Conservation (phyloP, 179 eudicot species). For the Spergularia azorica region DNA sequence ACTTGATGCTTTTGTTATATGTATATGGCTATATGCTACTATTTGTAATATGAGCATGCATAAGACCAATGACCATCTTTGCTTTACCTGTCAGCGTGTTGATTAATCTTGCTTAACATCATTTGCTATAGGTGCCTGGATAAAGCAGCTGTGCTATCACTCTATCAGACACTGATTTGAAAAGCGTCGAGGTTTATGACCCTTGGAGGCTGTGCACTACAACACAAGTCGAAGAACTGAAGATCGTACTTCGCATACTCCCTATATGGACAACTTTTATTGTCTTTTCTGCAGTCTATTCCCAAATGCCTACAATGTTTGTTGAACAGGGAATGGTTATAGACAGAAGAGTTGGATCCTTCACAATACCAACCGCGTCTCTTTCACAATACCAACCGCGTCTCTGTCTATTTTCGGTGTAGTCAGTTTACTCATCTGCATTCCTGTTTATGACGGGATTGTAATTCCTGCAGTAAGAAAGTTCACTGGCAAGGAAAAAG, state of each 20-base stretch:
- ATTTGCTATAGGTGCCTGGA: slow-evolving; percentile 35
- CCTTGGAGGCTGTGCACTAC: slow-evolving; percentile 40
- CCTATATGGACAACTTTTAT: slow-evolving; percentile 50
- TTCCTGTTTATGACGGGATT: slow-evolving; percentile 27
- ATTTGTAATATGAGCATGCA: too few relatives aligned
- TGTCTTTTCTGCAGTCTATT: slow-evolving; percentile 37
- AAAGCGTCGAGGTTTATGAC: slow-evolving; percentile 3
- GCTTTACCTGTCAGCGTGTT: too few relatives aligned
- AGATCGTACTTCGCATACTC: slow-evolving; percentile 36
- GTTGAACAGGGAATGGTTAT: slow-evolving; percentile 50
- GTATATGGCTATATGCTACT: too few relatives aligned
- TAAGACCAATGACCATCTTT: not conserved
- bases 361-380: slow-evolving; percentile 36
- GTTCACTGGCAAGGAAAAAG: slow-evolving; percentile 31
- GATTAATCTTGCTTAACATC: too few relatives aligned
- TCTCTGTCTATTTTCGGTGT: slow-evolving; percentile 11
- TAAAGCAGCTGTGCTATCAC: slow-evolving; percentile 30
- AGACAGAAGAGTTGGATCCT: slow-evolving; percentile 33
- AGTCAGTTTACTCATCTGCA: slow-evolving; percentile 31
- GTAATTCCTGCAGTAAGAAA: slow-evolving; percentile 27
- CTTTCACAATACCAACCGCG: not conserved
- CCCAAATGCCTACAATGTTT: slow-evolving; percentile 44
- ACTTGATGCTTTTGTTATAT: not conserved
- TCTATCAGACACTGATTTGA: slow-evolving; percentile 25
- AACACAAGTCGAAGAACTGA: slow-evolving; percentile 45